Evolutionary conservation across 306 rosid genomes (phyloP), one percentile per base, ranked within the genome.

Genomic region (Pyrus betulifolia): DNA sequence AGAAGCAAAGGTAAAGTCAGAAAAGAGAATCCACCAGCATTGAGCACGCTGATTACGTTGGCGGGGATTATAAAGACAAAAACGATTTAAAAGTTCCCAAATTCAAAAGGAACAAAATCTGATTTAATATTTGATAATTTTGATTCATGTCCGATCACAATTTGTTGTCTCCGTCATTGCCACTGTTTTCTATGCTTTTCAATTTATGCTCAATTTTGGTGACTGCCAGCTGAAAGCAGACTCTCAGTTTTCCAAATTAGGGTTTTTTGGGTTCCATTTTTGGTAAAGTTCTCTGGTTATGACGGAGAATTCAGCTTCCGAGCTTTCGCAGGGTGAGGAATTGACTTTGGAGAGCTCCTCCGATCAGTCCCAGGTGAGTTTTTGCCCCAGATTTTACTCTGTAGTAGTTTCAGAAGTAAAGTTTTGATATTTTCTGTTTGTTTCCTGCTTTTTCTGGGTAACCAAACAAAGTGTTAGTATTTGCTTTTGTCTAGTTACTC

Each of bases 281-380:
- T n/a, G 13, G 21, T 5, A 45, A n/a, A 60, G 63, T 66, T 72
- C 8, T 46, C 40, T 67, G 65, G 69, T 9, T 82, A 68, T 79
- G 60, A 89, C 87, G 93, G 91, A 85, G 64, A 82, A 38, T 72
- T 80, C 81, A 71, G 86, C 46, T 67, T 31, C 75, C 63, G 79
- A 83, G 73, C 84, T 84, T 74, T 83, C 54, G 74, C 77, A 25
- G 66, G 72, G 60, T 21, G 83, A 52, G 73, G 84, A 77, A 71
- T 80, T 74, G 44, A 67, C 72, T 30, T 71, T 79, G 12, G 84
- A 49, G 55, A 49, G 63, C 67, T 77, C 82, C 25, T 54, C 84
- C 63, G 72, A 52, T 28, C 71, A 66, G 42, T 9, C 55, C 49
- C 82, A 83, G 91, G 91, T 87, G 82, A 81, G 23, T 59, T 33